Percentiles rank a stretch among this genome's conserved stretches.
These are phyloP conservation scores for Podospora conica DNA, from an alignment of 495 filamentous ascomycete genomes.

Conservation along the genomic window DNA sequence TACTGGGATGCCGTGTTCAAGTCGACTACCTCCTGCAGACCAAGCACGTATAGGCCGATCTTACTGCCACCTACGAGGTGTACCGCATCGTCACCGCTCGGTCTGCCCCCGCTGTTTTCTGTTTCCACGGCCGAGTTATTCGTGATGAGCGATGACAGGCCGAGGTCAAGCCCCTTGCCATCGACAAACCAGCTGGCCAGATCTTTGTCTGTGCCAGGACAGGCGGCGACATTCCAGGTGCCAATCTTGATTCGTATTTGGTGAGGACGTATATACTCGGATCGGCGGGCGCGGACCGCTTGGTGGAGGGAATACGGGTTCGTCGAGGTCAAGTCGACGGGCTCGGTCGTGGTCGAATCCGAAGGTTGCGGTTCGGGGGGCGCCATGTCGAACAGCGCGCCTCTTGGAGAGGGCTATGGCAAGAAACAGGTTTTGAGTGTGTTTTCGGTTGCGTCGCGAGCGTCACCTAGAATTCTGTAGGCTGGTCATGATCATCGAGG, in stretches of 20 bases:
- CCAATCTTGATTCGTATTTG: slow-evolving; percentile 79
- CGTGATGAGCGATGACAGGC: slow-evolving; percentile 46
- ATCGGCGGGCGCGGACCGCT: slow-evolving; percentile 60
- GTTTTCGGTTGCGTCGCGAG: not conserved
- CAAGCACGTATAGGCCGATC: slow-evolving; percentile 82
- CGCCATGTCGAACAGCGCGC: slow-evolving; percentile 21
- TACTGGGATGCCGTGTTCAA: slow-evolving; percentile 58
- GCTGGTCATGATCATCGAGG: not conserved
- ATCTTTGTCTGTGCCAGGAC: slow-evolving; percentile 77
- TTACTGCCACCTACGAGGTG: slow-evolving; percentile 48
- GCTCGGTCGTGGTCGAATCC: slow-evolving; percentile 29
- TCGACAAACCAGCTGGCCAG: slow-evolving; percentile 79
- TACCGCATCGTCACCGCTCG: slow-evolving; percentile 28
- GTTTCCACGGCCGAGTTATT: slow-evolving; percentile 24
- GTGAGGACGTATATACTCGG: slow-evolving; percentile 67
- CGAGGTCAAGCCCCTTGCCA: slow-evolving; percentile 60
- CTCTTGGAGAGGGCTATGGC: not conserved
- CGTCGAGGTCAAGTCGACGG: slow-evolving; percentile 30
- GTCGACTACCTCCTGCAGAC: slow-evolving; percentile 88
- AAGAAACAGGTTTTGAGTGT: not conserved
- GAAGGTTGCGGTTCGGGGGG: slow-evolving; percentile 23
- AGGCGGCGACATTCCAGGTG: slow-evolving; percentile 89
- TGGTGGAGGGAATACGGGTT: slow-evolving; percentile 42
- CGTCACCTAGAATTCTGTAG: not conserved
- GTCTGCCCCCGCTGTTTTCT: slow-evolving; percentile 17